Conservation (phyloP, 768 basidiomycete genomes). For the Auriscalpium microsporum region DNA sequence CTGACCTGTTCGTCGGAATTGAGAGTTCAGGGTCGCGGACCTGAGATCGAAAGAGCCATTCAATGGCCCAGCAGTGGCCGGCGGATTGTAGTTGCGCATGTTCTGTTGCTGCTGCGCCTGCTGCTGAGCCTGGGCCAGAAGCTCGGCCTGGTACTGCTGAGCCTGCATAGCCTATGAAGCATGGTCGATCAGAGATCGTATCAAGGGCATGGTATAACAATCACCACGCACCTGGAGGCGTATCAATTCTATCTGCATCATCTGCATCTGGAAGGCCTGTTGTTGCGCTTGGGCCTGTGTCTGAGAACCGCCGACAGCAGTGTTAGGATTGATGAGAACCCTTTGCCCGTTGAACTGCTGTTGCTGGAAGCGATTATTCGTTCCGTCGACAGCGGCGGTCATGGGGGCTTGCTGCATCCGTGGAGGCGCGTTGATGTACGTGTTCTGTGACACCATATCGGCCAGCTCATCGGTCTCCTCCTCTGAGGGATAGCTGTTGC, state of each 20-base stretch:
- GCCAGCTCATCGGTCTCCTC: slow-evolving; percentile 52
- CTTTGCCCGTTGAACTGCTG: slow-evolving; percentile 41
- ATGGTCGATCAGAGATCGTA: slow-evolving; percentile 7
- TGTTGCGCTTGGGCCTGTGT: slow-evolving; percentile 43
- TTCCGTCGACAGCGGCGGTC: slow-evolving; percentile 66
- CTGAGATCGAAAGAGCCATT: slow-evolving; percentile 58
- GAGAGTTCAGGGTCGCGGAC: slow-evolving; percentile 43
- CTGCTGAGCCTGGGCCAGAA: slow-evolving; percentile 51
- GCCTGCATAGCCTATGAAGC: slow-evolving; percentile 50
- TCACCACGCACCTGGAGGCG: slow-evolving; percentile 58
- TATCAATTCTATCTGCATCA: slow-evolving; percentile 79
- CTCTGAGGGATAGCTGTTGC: slow-evolving; percentile 38
- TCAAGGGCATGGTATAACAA: neutral
- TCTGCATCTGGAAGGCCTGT: slow-evolving; percentile 71
- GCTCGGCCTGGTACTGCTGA: slow-evolving; percentile 69
- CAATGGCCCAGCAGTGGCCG: slow-evolving; percentile 69
- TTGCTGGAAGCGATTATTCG: slow-evolving; percentile 62
- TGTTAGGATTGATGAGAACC: slow-evolving; percentile 40
- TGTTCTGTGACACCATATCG: slow-evolving; percentile 45
- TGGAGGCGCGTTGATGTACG: slow-evolving; percentile 37
- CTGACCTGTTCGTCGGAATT: slow-evolving; percentile 62
- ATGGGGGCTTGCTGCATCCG: slow-evolving; percentile 42
- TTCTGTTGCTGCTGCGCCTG: slow-evolving; percentile 34
- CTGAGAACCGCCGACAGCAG: slow-evolving; percentile 29
- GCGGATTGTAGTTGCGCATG: slow-evolving; percentile 41